A percentile compares a stretch with the other conserved stretches of the same genome.
phyloP scores from a whole-genome alignment of 441 rosid genomes.

The Francoa sonchifolia region DNA sequence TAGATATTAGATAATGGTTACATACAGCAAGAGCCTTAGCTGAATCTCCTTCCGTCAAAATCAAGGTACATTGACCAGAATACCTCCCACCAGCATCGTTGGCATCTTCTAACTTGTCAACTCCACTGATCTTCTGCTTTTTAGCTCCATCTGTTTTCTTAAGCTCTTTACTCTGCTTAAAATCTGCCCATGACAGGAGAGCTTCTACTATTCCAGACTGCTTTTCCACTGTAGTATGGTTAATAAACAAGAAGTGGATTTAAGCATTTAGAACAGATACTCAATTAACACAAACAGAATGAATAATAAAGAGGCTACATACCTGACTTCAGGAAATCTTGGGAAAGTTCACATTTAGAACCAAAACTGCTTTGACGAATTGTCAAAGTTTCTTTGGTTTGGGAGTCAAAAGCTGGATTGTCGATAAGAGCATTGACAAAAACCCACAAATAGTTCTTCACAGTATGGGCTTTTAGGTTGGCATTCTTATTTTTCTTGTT shows the following conservation, averaged over 20 bases:
- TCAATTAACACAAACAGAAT: no score
- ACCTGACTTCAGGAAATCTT: conserved; percentile 83
- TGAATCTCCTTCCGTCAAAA: conserved; percentile 97
- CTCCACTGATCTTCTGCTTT: conserved; percentile 37
- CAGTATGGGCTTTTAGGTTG: conserved; percentile 67
- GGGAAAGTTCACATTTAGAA: conserved; percentile 80
- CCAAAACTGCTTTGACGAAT: conserved; percentile 94
- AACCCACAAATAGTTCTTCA: conserved; percentile 87
- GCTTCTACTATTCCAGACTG: conserved; percentile 75
- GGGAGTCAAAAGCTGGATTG: conserved; percentile 98
- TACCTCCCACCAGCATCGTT: conserved; percentile 78
- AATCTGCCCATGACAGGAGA: conserved; percentile 80
- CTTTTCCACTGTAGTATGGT: conserved; percentile 43
- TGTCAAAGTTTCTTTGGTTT: conserved; percentile 93
- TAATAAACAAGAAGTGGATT: neutral
- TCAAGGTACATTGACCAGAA: conserved; percentile 69
- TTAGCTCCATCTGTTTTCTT: conserved; percentile 88
- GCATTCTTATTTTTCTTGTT: conserved; percentile 84
- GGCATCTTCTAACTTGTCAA: conserved; percentile 85
- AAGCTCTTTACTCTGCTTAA: conserved; percentile 75
- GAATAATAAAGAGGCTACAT: no score
- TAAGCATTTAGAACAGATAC: no score
- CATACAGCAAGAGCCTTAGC: conserved; percentile 94
- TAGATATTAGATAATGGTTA: conserved; percentile 2
- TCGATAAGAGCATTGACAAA: conserved; percentile 92